Evolutionary conservation across 208 protist species (phyloP), one percentile per base, ranked within the genome.

Genomic region (Trypanosoma rangeli): DNA sequence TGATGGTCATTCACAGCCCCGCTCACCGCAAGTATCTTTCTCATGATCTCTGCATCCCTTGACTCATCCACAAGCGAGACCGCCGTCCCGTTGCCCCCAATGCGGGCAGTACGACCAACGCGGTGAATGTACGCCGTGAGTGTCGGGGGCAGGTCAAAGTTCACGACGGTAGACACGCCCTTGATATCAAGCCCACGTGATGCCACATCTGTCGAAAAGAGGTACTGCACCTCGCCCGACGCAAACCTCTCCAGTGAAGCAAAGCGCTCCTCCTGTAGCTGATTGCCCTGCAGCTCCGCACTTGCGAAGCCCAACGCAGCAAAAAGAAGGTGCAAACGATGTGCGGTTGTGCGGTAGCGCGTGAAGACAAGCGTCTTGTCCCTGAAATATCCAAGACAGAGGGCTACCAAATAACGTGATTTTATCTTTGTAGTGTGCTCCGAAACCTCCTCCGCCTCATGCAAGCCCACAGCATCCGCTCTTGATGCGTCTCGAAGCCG

Each of bases 91-190:
- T 80, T 83, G 13, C 87, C 77, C 3, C 98, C 97, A 29, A 98
- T 98, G 68, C 98, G 85, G 4, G 98, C 98, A 16, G 98, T 99
- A 66, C 98, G 85, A 48, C 98, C 98, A 3, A 99, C 98, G 50
- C 98, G 90, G 75, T 99, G 98, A 54, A 99, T 98, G 80, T 99
- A 99, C 48, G 98, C 97, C 50, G 99, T 99, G 5, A 98, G 90
- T 57, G 98, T 95, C 0, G 86, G 78, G 0, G 98, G 98, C 44
- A 99, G 78, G 74, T 99, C 98, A 74, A 95, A 99, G 84, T 99
- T 99, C 65, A 99, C 94, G 56, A 99, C 98, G 0, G 97, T 81
- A 54, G 97, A 90, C 2, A 99, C 97, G 4, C 78, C 83, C 18
- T 95, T 85, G 58, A 99, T 99, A 76, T 99, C 98, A 8, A 99